Evolutionary conservation across 805 yeast species (phyloP).

Genomic region (Scheffersomyces stipitis): DNA sequence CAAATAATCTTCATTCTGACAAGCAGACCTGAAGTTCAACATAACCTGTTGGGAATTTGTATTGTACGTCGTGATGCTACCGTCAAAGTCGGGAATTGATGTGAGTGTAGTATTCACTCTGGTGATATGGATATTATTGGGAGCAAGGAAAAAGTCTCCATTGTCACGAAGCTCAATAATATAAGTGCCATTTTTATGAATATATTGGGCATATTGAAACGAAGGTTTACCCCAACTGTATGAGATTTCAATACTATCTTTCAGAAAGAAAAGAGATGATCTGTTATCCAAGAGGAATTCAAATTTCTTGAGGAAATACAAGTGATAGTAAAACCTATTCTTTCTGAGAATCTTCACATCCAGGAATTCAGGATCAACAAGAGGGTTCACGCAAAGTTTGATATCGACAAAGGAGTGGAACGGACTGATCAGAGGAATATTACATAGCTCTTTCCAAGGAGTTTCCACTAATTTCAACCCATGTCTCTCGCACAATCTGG

Average conservation of each 20-base stretch:
- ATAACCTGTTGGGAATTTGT: conserved; percentile 73
- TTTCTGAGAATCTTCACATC: conserved; percentile 39
- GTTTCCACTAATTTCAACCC: conserved; percentile 80
- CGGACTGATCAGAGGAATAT: conserved; percentile 75
- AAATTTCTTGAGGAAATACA: conserved; percentile 62
- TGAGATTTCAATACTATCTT: conserved; percentile 58
- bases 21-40: conserved; percentile 63
- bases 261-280: conserved; percentile 61
- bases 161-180: conserved; percentile 81
- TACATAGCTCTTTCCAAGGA: conserved; percentile 85
- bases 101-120: conserved; percentile 53
- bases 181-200: conserved; percentile 86
- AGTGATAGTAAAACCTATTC: conserved; percentile 74
- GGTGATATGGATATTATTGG: conserved; percentile 80
- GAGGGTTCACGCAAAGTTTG: conserved; percentile 67
- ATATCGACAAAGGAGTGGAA: conserved; percentile 83
- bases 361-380: conserved; percentile 57
- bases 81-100: conserved; percentile 27
- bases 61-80: conserved; percentile 23
- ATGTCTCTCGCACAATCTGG: conserved; percentile 79
- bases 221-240: conserved; percentile 92
- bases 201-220: conserved; percentile 82
- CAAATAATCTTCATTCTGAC: conserved; percentile 52
- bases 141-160: conserved; percentile 79
- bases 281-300: conserved; percentile 84